Base-by-base conservation (phyloP, 768 basidiomycete species). In the Daedalea quercina region DNA sequence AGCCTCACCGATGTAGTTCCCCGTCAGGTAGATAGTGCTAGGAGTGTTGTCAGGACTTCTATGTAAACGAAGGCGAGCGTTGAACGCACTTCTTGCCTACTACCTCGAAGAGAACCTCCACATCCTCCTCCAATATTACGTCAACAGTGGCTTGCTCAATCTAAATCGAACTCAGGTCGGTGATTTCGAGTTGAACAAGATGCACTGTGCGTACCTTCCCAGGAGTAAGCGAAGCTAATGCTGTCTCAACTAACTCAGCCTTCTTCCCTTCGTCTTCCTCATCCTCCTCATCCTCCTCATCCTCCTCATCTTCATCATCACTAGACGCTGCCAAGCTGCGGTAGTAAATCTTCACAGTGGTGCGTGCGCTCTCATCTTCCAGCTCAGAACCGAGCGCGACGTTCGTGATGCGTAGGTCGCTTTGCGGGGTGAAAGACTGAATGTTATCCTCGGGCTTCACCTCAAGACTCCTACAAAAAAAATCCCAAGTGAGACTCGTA, bases 381-480 rank as follows among this genome's bases (percentile, higher is more conserved):
- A 94, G 72, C 59, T 80, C 76, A 53, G 90, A 85, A 49, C 87
- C 86, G 47, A 94, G 80, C 2, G 91, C 80, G 43, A 84, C 82
- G 65, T 92, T 93, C 64, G 89, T 91, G 63, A 96, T 79, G 63
- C 78, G 77, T 64, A 94, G 70, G 69, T 89, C 86, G 33, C 77
- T 76, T 51, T 79, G 78, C 53, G 87, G 80, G 22, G 75, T 63
- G 64, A 93, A 40, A 15, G 37, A 15, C 37, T 6, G 6, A 15
- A 58, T 48, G 74, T 70, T 63, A 81, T 70, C 69, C 59, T 85
- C 81, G 83, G 15, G 85, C 82, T 24, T 72, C 69, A 90, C 67
- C 45, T 71, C 72, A 22, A 78, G 61, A 66, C 84, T 84, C 88
- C 88, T 90, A 46, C 15, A 61, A 26, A 25, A 9, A 47, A 6